phyloP scores from a whole-genome alignment of 148 eudicot species.

The Tetragonia tetragonoides region DNA sequence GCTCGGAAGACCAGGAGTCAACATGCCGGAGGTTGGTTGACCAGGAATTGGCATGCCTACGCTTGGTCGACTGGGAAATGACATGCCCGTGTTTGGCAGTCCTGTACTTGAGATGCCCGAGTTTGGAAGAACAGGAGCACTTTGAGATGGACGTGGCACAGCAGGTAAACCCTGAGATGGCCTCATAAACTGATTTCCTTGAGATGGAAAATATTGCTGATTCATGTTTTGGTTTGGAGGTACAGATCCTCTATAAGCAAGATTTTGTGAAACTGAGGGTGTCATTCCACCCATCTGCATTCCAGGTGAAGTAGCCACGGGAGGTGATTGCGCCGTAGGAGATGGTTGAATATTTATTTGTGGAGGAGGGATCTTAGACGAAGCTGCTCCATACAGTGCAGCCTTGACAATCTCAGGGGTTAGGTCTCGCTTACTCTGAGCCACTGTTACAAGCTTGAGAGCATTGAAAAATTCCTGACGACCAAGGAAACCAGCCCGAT shows the following conservation, averaged over 20 bases:
- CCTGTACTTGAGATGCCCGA: slow-evolving; percentile 17
- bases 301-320: slow-evolving; percentile 44
- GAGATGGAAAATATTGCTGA: slow-evolving; percentile 57
- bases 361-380: slow-evolving; percentile 93
- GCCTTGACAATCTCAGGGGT: slow-evolving; percentile 97
- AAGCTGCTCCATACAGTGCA: slow-evolving; percentile 89
- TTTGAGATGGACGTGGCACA: slow-evolving; percentile 49
- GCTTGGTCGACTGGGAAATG: slow-evolving; percentile 30
- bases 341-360: slow-evolving; percentile 64
- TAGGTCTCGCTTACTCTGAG: slow-evolving; percentile 93
- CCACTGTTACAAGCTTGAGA: slow-evolving; percentile 92
- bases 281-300: slow-evolving; percentile 50
- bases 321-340: slow-evolving; percentile 46
- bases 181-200: slow-evolving; percentile 55
- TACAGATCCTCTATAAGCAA: slow-evolving; percentile 62
- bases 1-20: slow-evolving; percentile 32
- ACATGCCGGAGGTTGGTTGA: slow-evolving; percentile 37
- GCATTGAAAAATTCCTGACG: slow-evolving; percentile 89
- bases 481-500: slow-evolving; percentile 78
- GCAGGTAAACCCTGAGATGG: slow-evolving; percentile 51
- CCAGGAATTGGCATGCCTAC: slow-evolving; percentile 29
- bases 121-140: slow-evolving; percentile 32
- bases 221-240: slow-evolving; percentile 51
- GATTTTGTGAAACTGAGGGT: slow-evolving; percentile 46
- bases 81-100: slow-evolving; percentile 34